A percentile compares a stretch with the other conserved stretches of the same genome.
Evolutionary conservation across 441 rosid species (phyloP).

Genomic region (Euphorbia schlechtendalii): DNA sequence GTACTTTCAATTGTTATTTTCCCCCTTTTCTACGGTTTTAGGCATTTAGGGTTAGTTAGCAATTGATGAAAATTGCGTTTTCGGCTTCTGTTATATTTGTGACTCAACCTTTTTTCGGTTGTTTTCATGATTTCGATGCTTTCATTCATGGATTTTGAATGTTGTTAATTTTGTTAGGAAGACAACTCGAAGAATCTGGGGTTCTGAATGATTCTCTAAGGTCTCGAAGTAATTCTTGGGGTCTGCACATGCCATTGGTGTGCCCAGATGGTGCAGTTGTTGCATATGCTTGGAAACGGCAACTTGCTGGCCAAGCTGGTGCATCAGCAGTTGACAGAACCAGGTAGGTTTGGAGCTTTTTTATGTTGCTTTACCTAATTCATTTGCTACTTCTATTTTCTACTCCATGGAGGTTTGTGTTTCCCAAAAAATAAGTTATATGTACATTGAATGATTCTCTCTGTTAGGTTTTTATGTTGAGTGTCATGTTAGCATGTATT

Average conservation of each 20-base stretch:
- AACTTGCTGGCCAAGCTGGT: constrained; percentile 97
- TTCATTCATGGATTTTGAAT: constrained; percentile 1
- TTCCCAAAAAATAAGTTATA: background rate
- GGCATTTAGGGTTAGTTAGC: background rate
- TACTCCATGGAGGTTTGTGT: background rate
- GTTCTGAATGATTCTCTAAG: constrained; percentile 72
- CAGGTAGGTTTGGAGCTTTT: constrained; percentile 42
- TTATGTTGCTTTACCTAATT: constrained; percentile 2
- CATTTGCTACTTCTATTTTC: background rate
- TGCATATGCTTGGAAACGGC: constrained; percentile 95
- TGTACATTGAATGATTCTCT: background rate
- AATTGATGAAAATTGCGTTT: background rate
- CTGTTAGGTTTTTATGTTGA: background rate
- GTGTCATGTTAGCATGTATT: background rate
- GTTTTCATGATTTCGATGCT: background rate
- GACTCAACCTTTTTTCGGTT: background rate
- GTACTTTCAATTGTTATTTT: constrained; percentile 23
- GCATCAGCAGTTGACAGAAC: constrained; percentile 96
- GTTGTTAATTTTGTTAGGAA: constrained; percentile 43
- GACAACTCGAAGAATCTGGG: constrained; percentile 82
- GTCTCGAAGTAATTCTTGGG: constrained; percentile 83
- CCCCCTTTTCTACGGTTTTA: background rate
- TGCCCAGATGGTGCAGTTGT: constrained; percentile 98
- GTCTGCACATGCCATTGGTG: constrained; percentile 87
- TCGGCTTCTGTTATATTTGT: background rate